Evolutionary conservation across 1,139 yeast genomes (phyloP).

Genomic region (Chernovozyma sophiae-reginae): DNA sequence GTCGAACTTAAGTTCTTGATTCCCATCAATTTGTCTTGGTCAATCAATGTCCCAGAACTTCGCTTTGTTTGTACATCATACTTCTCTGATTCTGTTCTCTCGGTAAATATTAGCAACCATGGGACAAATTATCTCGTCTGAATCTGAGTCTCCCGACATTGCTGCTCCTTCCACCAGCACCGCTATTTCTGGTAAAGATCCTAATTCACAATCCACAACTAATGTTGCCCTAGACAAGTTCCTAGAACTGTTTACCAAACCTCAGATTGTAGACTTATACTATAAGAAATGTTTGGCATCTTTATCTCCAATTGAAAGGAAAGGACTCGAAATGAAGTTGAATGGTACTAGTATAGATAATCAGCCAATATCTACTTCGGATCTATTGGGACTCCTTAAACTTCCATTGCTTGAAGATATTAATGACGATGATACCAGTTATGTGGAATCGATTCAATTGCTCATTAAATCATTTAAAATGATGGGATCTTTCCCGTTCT

Average conservation of each 20-base stretch:
- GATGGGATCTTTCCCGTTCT: constrained; percentile 31
- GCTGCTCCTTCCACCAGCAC: too few species aligned
- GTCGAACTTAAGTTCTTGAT: too few species aligned
- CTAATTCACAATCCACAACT: too few species aligned
- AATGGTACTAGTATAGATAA: constrained; percentile 13
- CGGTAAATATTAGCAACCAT: too few species aligned
- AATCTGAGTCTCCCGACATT: too few species aligned
- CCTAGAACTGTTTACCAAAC: constrained; percentile 15
- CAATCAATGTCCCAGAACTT: too few species aligned
- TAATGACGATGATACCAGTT: constrained; percentile 2
- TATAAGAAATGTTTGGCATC: constrained; percentile 16
- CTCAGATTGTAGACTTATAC: constrained; percentile 19
- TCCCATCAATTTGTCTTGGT: too few species aligned
- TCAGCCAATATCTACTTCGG: constrained; percentile 1
- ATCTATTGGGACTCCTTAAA: constrained; percentile 1
- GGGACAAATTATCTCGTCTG: not conserved
- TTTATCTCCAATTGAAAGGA: constrained; percentile 23
- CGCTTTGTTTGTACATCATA: too few species aligned
- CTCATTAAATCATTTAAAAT: constrained; percentile 23
- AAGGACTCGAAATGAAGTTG: constrained; percentile 18
- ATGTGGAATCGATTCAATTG: constrained; percentile 11
- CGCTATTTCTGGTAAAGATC: too few species aligned
- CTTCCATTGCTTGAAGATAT: constrained; percentile 1
- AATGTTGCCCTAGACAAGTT: not conserved
- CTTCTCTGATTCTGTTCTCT: too few species aligned